phyloP scores from a whole-genome alignment of 176 grass and related monocot genomes.

The Rhynchospora pubera region DNA sequence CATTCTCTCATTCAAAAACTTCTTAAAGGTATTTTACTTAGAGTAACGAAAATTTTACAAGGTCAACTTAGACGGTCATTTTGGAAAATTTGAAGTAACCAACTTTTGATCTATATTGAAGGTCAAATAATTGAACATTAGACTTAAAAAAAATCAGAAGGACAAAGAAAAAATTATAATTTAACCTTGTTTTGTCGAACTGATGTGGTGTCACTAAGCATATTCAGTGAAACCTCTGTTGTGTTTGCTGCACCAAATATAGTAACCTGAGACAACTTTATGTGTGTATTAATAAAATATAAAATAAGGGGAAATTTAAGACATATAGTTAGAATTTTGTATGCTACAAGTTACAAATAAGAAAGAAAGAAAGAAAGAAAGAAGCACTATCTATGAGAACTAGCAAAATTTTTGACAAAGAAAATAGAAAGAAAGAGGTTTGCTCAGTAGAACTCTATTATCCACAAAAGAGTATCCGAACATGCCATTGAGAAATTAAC shows the following conservation, averaged over 20 bases:
- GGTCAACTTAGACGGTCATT: not conserved
- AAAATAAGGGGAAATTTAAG: not conserved
- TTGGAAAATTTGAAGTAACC: not conserved
- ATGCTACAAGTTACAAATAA: not conserved
- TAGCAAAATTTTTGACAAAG: not conserved
- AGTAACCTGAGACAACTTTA: not conserved
- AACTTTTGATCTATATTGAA: not conserved
- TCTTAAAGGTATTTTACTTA: not conserved
- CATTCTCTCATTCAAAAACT: not conserved
- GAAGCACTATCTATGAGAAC: not conserved
- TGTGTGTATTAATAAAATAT: not conserved
- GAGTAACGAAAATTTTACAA: not conserved
- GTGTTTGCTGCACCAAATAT: not conserved
- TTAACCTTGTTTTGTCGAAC: not conserved
- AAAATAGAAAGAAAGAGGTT: not conserved
- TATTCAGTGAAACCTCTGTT: not conserved
- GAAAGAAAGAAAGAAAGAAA: not conserved
- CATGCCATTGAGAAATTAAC: not conserved
- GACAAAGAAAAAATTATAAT: not conserved
- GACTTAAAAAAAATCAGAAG: too few relatives aligned
- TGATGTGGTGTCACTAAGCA: not conserved
- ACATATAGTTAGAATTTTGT: not conserved
- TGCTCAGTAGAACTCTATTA: not conserved
- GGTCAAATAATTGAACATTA: too few relatives aligned
- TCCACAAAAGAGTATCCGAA: not conserved